These are phyloP conservation scores for Hypomyces rosellus DNA, from an alignment of 2,329 filamentous ascomycete species.

Conservation along the genomic window DNA sequence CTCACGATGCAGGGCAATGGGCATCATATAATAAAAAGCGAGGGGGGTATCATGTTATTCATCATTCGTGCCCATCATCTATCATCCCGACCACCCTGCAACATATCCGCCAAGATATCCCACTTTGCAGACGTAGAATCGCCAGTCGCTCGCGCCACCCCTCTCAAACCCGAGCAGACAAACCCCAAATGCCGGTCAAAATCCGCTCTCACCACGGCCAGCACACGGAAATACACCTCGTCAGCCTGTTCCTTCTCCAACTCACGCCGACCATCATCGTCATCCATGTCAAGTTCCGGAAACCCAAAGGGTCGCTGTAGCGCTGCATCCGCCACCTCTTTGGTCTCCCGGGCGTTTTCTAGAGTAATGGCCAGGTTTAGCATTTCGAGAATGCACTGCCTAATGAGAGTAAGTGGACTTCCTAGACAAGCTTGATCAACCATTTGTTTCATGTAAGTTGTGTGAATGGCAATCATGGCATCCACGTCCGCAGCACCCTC, in stretches of 20 bases:
- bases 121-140: slow-evolving; percentile 56
- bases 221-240: slow-evolving; percentile 41
- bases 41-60: slow-evolving; percentile 21
- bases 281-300: neutral
- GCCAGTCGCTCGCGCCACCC: slow-evolving; percentile 66
- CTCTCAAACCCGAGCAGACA: slow-evolving; percentile 64
- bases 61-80: slow-evolving; percentile 12
- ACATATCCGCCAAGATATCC: slow-evolving; percentile 75
- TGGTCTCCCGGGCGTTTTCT: slow-evolving; percentile 47
- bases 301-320: neutral
- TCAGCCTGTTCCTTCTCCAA: slow-evolving; percentile 25
- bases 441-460: slow-evolving; percentile 55
- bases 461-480: slow-evolving; percentile 68
- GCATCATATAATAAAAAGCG: neutral
- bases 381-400: slow-evolving; percentile 65
- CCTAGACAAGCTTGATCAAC: slow-evolving; percentile 65
- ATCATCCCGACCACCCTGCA: slow-evolving; percentile 44
- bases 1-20: neutral
- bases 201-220: slow-evolving; percentile 53
- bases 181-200: slow-evolving; percentile 64
- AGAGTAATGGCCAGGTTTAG: slow-evolving; percentile 70
- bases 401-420: slow-evolving; percentile 61
- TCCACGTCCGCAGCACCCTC: slow-evolving; percentile 65
- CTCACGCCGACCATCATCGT: neutral
- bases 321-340: slow-evolving; percentile 21